A percentile compares a stretch with the other conserved stretches of the same genome.
Conservation (phyloP, 768 basidiomycete genomes). For the Calocybe gangraenosa region DNA sequence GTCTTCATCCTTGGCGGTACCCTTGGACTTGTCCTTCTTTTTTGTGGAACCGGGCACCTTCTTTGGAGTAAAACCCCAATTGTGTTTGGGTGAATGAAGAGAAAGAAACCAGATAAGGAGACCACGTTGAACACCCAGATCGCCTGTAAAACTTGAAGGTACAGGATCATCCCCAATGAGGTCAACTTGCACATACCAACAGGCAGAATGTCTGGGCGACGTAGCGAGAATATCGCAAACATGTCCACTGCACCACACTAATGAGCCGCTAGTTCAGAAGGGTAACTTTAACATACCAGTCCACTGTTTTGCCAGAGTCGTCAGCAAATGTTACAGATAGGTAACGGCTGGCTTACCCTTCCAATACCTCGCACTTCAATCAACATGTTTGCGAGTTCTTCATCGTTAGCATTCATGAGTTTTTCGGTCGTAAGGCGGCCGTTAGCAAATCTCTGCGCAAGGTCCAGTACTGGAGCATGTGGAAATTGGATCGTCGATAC, state of each 20-base stretch:
- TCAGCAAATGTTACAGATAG: neutral
- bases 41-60: constrained; percentile 31
- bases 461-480: constrained; percentile 55
- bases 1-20: constrained; percentile 23
- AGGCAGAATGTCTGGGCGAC: constrained; percentile 75
- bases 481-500: neutral
- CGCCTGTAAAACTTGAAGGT: constrained; percentile 40
- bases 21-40: constrained; percentile 4
- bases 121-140: constrained; percentile 81
- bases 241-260: constrained; percentile 61
- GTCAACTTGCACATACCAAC: constrained; percentile 25
- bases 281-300: constrained; percentile 40
- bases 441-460: constrained; percentile 77
- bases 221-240: constrained; percentile 87
- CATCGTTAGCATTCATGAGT: constrained; percentile 66
- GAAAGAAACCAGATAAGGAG: constrained; percentile 65
- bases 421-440: constrained; percentile 74
- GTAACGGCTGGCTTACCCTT: constrained; percentile 36
- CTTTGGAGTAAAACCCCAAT: constrained; percentile 45
- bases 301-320: constrained; percentile 38
- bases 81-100: constrained; percentile 49
- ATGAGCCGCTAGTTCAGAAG: neutral
- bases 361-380: constrained; percentile 81
- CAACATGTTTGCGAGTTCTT: constrained; percentile 71
- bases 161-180: neutral